Evolutionary conservation across 495 filamentous ascomycete genomes (phyloP), one percentile per base, ranked within the genome.

Genomic region (Aspergillus heteromorphus): DNA sequence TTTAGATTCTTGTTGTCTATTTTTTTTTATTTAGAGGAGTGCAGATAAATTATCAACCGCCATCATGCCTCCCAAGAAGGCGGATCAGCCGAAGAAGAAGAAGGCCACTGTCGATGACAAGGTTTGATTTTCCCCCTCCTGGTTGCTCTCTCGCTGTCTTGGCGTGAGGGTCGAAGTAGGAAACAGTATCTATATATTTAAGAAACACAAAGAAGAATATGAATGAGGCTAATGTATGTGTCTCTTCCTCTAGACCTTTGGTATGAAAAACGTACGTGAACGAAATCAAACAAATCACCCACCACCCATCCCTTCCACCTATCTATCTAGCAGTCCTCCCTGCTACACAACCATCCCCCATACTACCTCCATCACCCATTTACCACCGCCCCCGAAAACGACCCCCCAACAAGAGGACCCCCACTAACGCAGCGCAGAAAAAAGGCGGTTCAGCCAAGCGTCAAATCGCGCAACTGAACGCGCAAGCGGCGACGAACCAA

Each of bases 41-140:
- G 51, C 50, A 60, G 17, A 56, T 38, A 51, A 40, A 27, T n/a
- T 16, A 59, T 45, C 41, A 62, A 66, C 62, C 64, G 68, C 61
- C 78, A 87, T 64, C 68, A 98, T 97, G 93, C 85, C 95, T 69
- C 93, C 93, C 56, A 98, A 98, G 71, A 92, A 92, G 64, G 73
- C 76, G 50, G 75, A 76, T 31, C 61, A 69, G 68, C 65, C 83
- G 13, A 87, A 89, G 73, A 82, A 83, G 74, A 77, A 77, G 76
- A 89, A 92, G 83, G 77, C 84, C 60, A 79, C 83, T 36, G 87
- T 90, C 55, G 90, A 92, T 51, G 93, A 98, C 79, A 95, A 93
- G 79, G 83, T 83, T 60, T 62, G 67, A 62, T 6, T 3, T 3
- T 19, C 23, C 16, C 30, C 25, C 34, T 42, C 30, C 40, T 47